Base-by-base conservation (phyloP, 768 basidiomycete genomes). In the Pholiota molesta region DNA sequence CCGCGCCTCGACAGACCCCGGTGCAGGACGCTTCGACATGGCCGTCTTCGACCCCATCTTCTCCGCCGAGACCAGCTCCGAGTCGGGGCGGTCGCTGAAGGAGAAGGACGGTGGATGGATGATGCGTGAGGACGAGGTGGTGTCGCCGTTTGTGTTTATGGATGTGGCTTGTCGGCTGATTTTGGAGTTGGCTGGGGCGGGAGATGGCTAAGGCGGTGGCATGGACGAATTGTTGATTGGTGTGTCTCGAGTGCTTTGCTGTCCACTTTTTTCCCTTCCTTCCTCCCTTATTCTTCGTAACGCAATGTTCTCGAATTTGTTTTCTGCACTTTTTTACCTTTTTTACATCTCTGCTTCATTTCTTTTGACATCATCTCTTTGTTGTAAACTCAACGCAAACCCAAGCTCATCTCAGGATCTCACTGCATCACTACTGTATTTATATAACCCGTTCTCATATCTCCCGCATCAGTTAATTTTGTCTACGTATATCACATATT, bases 151-250 rank as follows among this genome's bases (percentile, higher is more conserved):
- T 75, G 86, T 97, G 63, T 99, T 99, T 75, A 91, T 99, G 86
- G 97, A 99, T 74, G 88, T 96, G 31, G 94, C 97, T 5, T 97
- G 95, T 73, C 81, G 89, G 66, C 81, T 99, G 69, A 99, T 99
- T 68, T 83, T 97, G 52, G 95, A 98, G 79, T 82, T 99, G 66
- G 97, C 96, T 26, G 92, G 92, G 52, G 80, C 77, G 10, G 73
- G 77, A 17, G 78, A 78, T 66, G 47, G 47, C 3, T 49, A 49
- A 10, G 7, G 9, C 4, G 19, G 1, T 23, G 6, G 47, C 47
- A 23, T 26, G 7, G 23, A 3, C 23, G 13, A 19, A 14, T 28
- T 49, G 1, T 26, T 28, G 7, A 49, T 7, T 21, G 19, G 23
- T 45, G 6, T 45, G 44, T 45, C 19, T 19, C 0, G 2, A n/a